Evolutionary conservation across 352 stramenopile species (phyloP), one percentile per base, ranked within the genome.

Genomic region (Phytopythium delawarense): DNA sequence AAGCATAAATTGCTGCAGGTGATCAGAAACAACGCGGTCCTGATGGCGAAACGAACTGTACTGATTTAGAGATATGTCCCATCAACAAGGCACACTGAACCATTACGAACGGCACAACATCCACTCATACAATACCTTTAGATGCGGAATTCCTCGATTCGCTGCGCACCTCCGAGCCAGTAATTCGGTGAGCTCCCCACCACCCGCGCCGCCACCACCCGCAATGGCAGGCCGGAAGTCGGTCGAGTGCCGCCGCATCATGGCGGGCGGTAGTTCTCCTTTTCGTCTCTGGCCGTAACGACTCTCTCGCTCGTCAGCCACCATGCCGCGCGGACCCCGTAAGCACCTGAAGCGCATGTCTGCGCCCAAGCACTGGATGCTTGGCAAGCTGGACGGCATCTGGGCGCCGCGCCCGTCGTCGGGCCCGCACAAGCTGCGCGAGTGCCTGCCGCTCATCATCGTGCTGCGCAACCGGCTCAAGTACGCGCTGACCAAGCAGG

Each of bases 401-500:
- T 97, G 86, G 87, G 88, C 89, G 35, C 97, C 96, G 37, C 91
- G 96, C 67, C 96, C 96, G 66, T 98, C 92, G 64, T 84, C 93
- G 56, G 97, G 98, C 75, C 98, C 98, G 70, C 97, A 99, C 95
- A 99, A 99, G 87, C 80, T 98, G 57, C 96, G 96, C 70, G 97
- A 99, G 81, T 99, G 96, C 79, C 74, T 99, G 69, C 98, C 97
- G 57, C 77, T 99, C 59, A 85, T 97, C 65, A 96, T 99, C 67
- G 98, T 99, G 73, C 90, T 99, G 63, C 96, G 97, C 72, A 99
- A 99, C 79, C 93, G 97, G 63, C 92, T 99, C 21, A 99, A 99
- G 85, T 99, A 99, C 80, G 97, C 98, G 37, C 82, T 99, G 18
- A 99, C 95, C 68, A 97, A 96, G 79, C 94, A 98, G 79, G 97